These are phyloP conservation scores for Cryptococcus hybrid DNA, from an alignment of 1,284 basidiomycete species.

Conservation along the genomic window DNA sequence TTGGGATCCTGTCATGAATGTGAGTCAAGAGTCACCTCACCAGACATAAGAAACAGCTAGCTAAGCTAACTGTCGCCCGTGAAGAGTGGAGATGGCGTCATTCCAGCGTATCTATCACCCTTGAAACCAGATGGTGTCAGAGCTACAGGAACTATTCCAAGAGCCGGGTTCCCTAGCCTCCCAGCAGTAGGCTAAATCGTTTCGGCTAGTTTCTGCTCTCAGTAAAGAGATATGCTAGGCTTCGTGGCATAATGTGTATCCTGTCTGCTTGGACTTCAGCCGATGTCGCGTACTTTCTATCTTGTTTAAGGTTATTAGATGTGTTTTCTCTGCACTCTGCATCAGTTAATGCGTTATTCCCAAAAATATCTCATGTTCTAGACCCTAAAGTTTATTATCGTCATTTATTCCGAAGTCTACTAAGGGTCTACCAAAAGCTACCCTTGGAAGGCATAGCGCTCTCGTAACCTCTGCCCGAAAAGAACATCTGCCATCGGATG, in stretches of 20 bases:
- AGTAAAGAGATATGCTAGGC: neutral
- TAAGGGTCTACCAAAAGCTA: neutral
- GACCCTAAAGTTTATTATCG: too few relatives aligned
- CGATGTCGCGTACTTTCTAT: too few relatives aligned
- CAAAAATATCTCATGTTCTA: too few relatives aligned
- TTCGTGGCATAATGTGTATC: too few relatives aligned
- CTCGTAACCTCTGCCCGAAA: neutral
- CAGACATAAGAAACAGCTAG: neutral
- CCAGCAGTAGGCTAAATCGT: conserved; percentile 10
- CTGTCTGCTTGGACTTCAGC: too few relatives aligned
- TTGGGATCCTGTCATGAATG: conserved; percentile 44
- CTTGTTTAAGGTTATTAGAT: too few relatives aligned
- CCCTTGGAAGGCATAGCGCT: neutral
- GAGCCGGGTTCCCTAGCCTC: conserved; percentile 27
- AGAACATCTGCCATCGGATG: neutral
- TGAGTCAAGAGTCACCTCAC: conserved; percentile 18
- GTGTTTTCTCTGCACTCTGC: too few relatives aligned
- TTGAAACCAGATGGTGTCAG: conserved; percentile 21
- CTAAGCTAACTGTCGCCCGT: too few relatives aligned
- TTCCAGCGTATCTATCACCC: conserved; percentile 39
- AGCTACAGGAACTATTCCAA: conserved; percentile 30
- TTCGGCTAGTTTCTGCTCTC: conserved; percentile 1
- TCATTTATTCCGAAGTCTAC: too few relatives aligned
- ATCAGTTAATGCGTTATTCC: too few relatives aligned
- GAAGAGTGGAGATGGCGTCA: conserved; percentile 47